A percentile compares a stretch with the other conserved stretches of the same genome.
phyloP scores from a whole-genome alignment of 2,329 filamentous ascomycete genomes.

The Ophiostoma sp. region DNA sequence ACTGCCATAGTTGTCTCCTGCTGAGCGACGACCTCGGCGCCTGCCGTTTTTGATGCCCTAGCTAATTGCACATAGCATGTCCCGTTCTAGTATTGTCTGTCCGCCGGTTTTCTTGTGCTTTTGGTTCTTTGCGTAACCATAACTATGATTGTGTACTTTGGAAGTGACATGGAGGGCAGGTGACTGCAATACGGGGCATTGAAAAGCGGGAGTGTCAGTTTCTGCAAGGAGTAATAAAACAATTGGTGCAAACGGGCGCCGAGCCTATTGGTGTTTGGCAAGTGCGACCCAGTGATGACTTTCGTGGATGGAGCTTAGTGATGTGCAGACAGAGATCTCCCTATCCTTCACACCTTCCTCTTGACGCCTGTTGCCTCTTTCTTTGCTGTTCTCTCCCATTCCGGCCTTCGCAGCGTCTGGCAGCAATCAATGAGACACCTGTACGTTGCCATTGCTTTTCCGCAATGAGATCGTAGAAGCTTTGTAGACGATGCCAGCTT shows the following conservation, averaged over 20 bases:
- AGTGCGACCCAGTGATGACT: slow-evolving; percentile 3
- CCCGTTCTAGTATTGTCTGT: too few species aligned
- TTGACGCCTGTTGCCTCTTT: background rate
- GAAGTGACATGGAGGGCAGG: background rate
- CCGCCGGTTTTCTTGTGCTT: background rate
- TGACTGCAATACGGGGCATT: background rate
- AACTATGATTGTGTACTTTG: too few species aligned
- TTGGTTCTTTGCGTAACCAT: too few species aligned
- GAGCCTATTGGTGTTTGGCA: slow-evolving; percentile 8
- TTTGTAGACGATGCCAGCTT: too few species aligned
- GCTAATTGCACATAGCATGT: background rate
- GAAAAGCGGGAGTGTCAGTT: background rate
- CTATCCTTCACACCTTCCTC: background rate
- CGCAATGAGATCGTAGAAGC: too few species aligned
- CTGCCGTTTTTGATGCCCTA: too few species aligned
- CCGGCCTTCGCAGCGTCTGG: background rate
- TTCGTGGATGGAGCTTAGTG: slow-evolving; percentile 7
- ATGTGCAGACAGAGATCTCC: background rate
- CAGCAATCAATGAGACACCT: too few species aligned
- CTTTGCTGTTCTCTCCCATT: background rate
- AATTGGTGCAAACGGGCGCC: slow-evolving; percentile 1
- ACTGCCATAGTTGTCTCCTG: background rate
- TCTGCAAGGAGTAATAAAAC: background rate
- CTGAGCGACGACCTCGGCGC: background rate
- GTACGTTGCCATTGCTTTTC: too few species aligned